phyloP scores from a whole-genome alignment of 192 early-diverging fungal species.

The Umbelopsis ramanniana region DNA sequence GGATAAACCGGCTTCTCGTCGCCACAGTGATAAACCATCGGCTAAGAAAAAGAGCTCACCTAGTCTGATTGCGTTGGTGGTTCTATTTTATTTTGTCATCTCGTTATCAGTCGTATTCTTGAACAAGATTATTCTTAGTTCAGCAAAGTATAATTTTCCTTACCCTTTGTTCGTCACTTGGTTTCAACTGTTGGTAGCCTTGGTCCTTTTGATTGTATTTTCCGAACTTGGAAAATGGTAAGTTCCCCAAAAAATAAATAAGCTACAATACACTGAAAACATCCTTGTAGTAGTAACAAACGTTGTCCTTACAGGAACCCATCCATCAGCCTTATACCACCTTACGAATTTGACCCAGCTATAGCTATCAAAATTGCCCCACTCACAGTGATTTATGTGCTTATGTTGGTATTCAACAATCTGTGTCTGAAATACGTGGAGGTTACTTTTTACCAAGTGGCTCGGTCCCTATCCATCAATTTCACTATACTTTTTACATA shows the following conservation, averaged over 20 bases:
- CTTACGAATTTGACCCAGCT: conserved; percentile 53
- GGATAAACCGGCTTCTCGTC: no score
- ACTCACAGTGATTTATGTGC: conserved; percentile 60
- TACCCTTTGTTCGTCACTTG: conserved; percentile 65
- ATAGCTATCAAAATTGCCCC: conserved; percentile 51
- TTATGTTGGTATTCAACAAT: conserved; percentile 63
- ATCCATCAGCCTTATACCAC: conserved; percentile 53
- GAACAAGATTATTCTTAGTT: conserved; percentile 59
- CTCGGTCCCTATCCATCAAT: conserved; percentile 60
- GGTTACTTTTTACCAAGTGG: conserved; percentile 66
- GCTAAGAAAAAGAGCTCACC: conserved; percentile 31
- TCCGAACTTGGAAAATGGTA: conserved; percentile 53
- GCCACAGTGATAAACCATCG: background rate
- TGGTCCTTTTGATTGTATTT: conserved; percentile 50
- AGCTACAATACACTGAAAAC: background rate
- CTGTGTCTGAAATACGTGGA: conserved; percentile 64
- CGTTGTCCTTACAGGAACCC: conserved; percentile 29
- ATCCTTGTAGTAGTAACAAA: no score
- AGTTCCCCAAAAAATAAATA: background rate
- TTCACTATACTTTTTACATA: conserved; percentile 64
- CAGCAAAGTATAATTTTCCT: conserved; percentile 59
- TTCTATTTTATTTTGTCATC: conserved; percentile 57
- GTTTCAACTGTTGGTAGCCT: conserved; percentile 57
- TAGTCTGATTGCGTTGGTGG: conserved; percentile 46
- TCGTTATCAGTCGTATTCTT: conserved; percentile 61